phyloP scores from a whole-genome alignment of 129 eudicot genomes.

The Silybum marianum region DNA sequence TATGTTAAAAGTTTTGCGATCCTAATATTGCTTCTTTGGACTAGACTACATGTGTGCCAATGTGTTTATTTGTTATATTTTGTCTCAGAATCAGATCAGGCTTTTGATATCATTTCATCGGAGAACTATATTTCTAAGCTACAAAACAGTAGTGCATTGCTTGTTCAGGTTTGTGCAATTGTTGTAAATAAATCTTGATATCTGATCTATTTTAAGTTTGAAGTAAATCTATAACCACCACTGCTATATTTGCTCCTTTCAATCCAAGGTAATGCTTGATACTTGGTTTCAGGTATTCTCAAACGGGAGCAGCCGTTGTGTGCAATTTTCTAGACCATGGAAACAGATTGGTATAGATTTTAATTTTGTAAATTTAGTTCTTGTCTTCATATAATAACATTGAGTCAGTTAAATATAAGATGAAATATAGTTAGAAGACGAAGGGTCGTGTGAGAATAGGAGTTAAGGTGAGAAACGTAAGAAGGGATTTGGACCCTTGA shows the following conservation, averaged over 20 bases:
- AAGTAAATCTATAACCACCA: background rate
- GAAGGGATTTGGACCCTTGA: too few species aligned
- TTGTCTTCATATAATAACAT: constrained; percentile 1
- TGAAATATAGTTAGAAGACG: background rate
- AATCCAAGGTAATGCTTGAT: background rate
- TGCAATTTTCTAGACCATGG: constrained; percentile 62
- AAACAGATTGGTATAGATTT: constrained; percentile 60
- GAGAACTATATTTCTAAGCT: constrained; percentile 53
- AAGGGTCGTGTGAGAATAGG: too few species aligned
- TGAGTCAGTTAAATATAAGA: background rate
- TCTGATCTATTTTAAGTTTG: background rate
- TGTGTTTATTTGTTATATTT: constrained; percentile 21
- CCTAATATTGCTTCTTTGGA: background rate
- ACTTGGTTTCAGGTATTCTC: constrained; percentile 62
- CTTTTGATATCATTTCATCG: constrained; percentile 44
- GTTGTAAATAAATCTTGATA: constrained; percentile 9
- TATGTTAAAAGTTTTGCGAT: constrained; percentile 39
- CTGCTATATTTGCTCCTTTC: background rate
- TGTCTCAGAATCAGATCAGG: constrained; percentile 48
- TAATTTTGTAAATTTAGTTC: background rate
- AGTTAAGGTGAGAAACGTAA: too few species aligned
- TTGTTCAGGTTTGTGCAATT: constrained; percentile 61
- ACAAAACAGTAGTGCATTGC: constrained; percentile 51
- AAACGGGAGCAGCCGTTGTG: constrained; percentile 72
- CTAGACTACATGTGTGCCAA: background rate